phyloP scores from a whole-genome alignment of 805 yeast genomes.

The Candida stauntonica region DNA sequence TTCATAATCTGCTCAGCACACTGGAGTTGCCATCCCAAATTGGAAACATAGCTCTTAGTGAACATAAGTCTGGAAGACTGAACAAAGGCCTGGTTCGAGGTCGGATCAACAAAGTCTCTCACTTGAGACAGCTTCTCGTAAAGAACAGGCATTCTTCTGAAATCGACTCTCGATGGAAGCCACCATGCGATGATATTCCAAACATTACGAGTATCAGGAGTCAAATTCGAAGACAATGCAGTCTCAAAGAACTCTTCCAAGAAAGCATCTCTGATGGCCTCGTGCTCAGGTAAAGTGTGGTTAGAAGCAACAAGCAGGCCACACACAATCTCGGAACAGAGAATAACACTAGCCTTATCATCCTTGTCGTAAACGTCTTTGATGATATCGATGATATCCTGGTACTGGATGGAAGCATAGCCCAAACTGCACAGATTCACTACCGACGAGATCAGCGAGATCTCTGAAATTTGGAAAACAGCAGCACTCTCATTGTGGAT shows the following conservation, averaged over 20 bases:
- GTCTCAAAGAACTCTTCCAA: constrained; percentile 39
- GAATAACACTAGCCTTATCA: constrained; percentile 75
- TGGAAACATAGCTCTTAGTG: constrained; percentile 44
- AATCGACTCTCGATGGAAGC: constrained; percentile 61
- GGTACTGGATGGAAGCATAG: constrained; percentile 38
- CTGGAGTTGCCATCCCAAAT: constrained; percentile 53
- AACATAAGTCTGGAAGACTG: constrained; percentile 59
- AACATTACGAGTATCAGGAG: constrained; percentile 66
- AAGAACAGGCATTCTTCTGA: constrained; percentile 56
- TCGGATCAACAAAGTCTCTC: constrained; percentile 41
- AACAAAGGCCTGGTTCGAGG: constrained; percentile 60
- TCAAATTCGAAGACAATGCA: constrained; percentile 53
- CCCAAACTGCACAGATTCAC: constrained; percentile 45
- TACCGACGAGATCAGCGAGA: constrained; percentile 49
- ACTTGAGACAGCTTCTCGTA: constrained; percentile 38
- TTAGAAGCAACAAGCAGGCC: constrained; percentile 55
- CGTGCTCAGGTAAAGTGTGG: constrained; percentile 33
- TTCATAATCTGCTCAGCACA: constrained; percentile 41
- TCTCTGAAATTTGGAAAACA: constrained; percentile 62
- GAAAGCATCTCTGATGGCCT: constrained; percentile 40
- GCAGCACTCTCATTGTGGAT: constrained; percentile 68
- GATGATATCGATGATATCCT: constrained; percentile 50
- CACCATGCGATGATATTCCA: constrained; percentile 81
- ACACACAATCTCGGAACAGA: constrained; percentile 62
- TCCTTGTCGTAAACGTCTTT: constrained; percentile 50